These are phyloP conservation scores for Coffea canephora DNA, from an alignment of 257 asterid species.

Conservation along the genomic window DNA sequence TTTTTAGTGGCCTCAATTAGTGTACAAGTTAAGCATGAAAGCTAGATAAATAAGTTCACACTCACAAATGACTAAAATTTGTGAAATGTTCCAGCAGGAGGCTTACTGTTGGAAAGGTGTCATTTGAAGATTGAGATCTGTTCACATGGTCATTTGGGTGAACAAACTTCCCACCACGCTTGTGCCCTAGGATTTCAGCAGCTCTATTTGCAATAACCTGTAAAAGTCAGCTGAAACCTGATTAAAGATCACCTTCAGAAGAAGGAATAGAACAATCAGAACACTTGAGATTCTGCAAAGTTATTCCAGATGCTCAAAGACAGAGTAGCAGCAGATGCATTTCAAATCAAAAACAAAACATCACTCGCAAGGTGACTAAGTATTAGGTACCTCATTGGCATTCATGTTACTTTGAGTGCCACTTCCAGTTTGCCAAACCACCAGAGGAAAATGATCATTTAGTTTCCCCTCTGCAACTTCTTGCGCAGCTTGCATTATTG, in stretches of 20 bases:
- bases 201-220: constrained; percentile 99
- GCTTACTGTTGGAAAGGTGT: constrained; percentile 97
- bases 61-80: neutral
- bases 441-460: constrained; percentile 93
- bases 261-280: neutral
- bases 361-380: constrained; percentile 6
- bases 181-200: constrained; percentile 91
- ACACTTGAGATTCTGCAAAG: neutral
- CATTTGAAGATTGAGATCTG: constrained; percentile 96
- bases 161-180: constrained; percentile 82
- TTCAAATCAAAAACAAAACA: neutral
- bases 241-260: constrained; percentile 6
- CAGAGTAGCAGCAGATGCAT: neutral
- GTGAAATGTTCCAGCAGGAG: constrained; percentile 20
- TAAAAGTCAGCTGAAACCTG: constrained; percentile 15
- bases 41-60: neutral
- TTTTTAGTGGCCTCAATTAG: neutral
- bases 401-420: constrained; percentile 99
- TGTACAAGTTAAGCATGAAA: neutral
- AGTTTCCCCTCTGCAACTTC: constrained; percentile 96
- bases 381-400: constrained; percentile 80
- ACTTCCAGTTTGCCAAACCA: constrained; percentile 99
- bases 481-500: constrained; percentile 94
- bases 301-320: neutral
- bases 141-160: constrained; percentile 99